Percentiles rank a stretch among this genome's conserved stretches.
These are phyloP conservation scores for Nothophaeocryptopus gaeumannii DNA, from an alignment of 2,329 filamentous ascomycete species.

Conservation along the genomic window DNA sequence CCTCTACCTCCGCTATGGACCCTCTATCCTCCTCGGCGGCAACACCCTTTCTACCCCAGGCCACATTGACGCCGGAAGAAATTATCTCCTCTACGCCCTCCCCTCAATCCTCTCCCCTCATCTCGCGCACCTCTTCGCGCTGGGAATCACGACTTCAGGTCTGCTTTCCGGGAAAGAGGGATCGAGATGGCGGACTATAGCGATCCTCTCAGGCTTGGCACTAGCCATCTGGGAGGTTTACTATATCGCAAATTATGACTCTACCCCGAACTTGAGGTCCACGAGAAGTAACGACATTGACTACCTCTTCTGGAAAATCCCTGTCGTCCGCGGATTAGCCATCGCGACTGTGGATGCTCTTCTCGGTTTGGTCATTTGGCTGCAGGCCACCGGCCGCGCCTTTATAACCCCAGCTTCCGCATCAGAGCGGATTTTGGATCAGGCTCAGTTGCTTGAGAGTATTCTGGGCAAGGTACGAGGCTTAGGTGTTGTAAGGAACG, in stretches of 20 bases:
- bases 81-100: conserved; percentile 77
- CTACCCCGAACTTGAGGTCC: conserved; percentile 62
- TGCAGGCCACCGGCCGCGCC: conserved; percentile 75
- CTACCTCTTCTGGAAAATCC: conserved; percentile 68
- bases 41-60: conserved; percentile 71
- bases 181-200: conserved; percentile 65
- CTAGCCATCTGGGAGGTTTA: conserved; percentile 66
- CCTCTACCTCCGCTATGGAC: conserved; percentile 81
- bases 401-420: conserved; percentile 62
- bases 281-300: conserved; percentile 61
- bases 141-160: conserved; percentile 72
- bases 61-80: conserved; percentile 48
- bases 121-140: conserved; percentile 67
- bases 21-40: conserved; percentile 62
- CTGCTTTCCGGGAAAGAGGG: conserved; percentile 63
- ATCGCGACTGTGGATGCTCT: conserved; percentile 64
- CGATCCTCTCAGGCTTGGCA: conserved; percentile 61
- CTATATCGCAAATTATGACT: conserved; percentile 62
- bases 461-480: conserved; percentile 68
- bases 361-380: conserved; percentile 66
- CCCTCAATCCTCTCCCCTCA: conserved; percentile 74
- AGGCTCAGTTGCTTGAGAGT: conserved; percentile 55
- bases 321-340: conserved; percentile 59
- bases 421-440: conserved; percentile 64
- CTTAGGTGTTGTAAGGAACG: conserved; percentile 75